These are phyloP conservation scores for Cylindrodendrum hubeiense DNA, from an alignment of 2,329 filamentous ascomycete genomes.

Conservation along the genomic window DNA sequence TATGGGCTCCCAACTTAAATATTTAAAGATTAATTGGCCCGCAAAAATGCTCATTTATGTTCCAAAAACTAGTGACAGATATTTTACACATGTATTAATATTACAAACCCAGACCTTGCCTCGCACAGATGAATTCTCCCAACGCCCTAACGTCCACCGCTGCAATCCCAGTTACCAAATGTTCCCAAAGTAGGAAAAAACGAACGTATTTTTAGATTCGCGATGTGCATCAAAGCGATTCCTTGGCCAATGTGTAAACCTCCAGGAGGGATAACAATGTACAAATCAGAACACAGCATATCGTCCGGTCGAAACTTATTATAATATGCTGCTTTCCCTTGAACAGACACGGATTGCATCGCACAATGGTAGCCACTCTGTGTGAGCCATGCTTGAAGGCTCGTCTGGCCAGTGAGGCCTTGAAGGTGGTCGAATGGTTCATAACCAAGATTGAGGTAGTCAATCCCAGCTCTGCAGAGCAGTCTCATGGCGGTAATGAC, in stretches of 20 bases:
- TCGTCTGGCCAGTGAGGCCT: conserved; percentile 7
- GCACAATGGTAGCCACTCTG: conserved; percentile 28
- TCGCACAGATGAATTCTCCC: too few relatives aligned
- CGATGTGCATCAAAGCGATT: conserved; percentile 32
- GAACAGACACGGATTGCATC: conserved; percentile 31
- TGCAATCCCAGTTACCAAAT: too few relatives aligned
- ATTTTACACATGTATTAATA: too few relatives aligned
- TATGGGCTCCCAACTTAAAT: too few relatives aligned
- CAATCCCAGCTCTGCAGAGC: conserved; percentile 29
- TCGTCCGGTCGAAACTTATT: conserved; percentile 38
- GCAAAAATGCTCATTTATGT: too few relatives aligned
- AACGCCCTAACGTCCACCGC: too few relatives aligned
- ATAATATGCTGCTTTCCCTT: conserved; percentile 35
- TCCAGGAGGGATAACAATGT: conserved; percentile 33
- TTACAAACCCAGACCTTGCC: too few relatives aligned
- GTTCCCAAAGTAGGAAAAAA: not conserved
- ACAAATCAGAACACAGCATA: conserved; percentile 25
- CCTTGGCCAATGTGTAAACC: conserved; percentile 29
- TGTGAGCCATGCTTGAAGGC: conserved; percentile 16
- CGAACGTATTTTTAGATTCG: conserved; percentile 27
- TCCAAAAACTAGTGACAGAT: too few relatives aligned
- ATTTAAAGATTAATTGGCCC: too few relatives aligned
- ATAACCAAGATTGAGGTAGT: conserved; percentile 36
- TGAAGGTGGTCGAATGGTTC: conserved; percentile 31
- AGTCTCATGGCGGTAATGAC: conserved; percentile 35